Percentiles rank a stretch among this genome's conserved stretches.
phyloP scores from a whole-genome alignment of 352 stramenopile genomes.

The Pythium guiyangense region DNA sequence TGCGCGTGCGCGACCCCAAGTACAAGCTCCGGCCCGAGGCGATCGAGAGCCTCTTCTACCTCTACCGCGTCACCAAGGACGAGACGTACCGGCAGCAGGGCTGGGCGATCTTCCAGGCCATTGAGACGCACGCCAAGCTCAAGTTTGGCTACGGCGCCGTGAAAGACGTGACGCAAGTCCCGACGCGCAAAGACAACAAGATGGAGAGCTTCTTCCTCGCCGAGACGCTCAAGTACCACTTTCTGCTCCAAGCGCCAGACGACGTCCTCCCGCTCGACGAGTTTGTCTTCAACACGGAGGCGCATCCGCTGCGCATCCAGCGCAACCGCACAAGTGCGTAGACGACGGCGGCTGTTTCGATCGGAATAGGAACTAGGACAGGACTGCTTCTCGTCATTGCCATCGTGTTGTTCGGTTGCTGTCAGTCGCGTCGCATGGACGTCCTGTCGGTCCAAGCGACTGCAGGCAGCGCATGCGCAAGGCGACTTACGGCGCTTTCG shows the following conservation, averaged over 20 bases:
- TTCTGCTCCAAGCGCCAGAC: slow-evolving; percentile 88
- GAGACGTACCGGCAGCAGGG: slow-evolving; percentile 93
- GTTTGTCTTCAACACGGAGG: slow-evolving; percentile 96
- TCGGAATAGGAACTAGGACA: too few relatives aligned
- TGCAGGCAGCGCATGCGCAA: too few relatives aligned
- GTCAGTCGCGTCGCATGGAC: too few relatives aligned
- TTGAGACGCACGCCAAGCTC: slow-evolving; percentile 91
- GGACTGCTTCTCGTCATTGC: neutral
- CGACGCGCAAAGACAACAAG: slow-evolving; percentile 82
- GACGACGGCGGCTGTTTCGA: neutral
- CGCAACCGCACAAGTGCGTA: slow-evolving; percentile 2
- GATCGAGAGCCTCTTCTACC: slow-evolving; percentile 94
- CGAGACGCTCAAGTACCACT: slow-evolving; percentile 99
- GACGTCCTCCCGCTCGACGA: slow-evolving; percentile 88
- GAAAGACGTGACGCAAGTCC: slow-evolving; percentile 40
- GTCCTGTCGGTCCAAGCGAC: too few relatives aligned
- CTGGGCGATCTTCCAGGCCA: slow-evolving; percentile 93
- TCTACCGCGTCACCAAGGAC: slow-evolving; percentile 94
- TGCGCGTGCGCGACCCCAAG: slow-evolving; percentile 57
- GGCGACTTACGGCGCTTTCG: slow-evolving; percentile 33
- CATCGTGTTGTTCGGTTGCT: too few relatives aligned
- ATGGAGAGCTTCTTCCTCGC: slow-evolving; percentile 99
- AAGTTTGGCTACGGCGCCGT: slow-evolving; percentile 85
- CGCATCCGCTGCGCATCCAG: slow-evolving; percentile 86
- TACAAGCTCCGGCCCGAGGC: slow-evolving; percentile 96